phyloP scores from a whole-genome alignment of 768 basidiomycete genomes.

The Lepiota venenata region DNA sequence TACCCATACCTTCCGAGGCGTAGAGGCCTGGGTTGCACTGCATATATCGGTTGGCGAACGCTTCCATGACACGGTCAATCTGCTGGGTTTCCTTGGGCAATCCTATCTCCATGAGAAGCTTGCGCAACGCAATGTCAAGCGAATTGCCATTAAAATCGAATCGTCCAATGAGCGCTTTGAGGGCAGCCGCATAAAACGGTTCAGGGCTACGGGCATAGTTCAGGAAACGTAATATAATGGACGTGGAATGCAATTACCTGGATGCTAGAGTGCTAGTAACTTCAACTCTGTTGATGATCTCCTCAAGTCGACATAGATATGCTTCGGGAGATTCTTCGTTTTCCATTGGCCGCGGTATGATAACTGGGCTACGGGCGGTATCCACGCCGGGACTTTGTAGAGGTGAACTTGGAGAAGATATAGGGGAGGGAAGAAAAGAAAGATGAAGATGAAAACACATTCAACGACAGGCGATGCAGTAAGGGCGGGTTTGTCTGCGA shows the following conservation, averaged over 20 bases:
- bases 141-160: constrained; percentile 83
- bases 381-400: constrained; percentile 16
- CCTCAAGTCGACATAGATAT: constrained; percentile 64
- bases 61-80: constrained; percentile 96
- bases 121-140: constrained; percentile 88
- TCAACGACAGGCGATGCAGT: constrained; percentile 66
- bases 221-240: constrained; percentile 1
- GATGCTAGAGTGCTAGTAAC: constrained; percentile 79
- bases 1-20: constrained; percentile 70
- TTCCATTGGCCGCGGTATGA: constrained; percentile 45
- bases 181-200: constrained; percentile 61
- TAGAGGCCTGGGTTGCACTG: constrained; percentile 83
- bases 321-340: constrained; percentile 65
- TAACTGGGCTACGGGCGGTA: constrained; percentile 35
- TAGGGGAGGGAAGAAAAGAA: constrained; percentile 23
- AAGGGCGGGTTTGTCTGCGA: constrained; percentile 66
- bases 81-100: constrained; percentile 97
- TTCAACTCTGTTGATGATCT: constrained; percentile 71
- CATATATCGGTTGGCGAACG: constrained; percentile 84
- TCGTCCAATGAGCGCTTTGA: constrained; percentile 65
- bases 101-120: constrained; percentile 85
- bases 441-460: constrained; percentile 49
- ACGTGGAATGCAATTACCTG: constrained; percentile 44
- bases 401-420: constrained; percentile 15
- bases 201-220: constrained; percentile 53